Percentiles rank a stretch among this genome's conserved stretches.
phyloP scores from a whole-genome alignment of 1,139 yeast species.

The Saccharomyces hybrid region DNA sequence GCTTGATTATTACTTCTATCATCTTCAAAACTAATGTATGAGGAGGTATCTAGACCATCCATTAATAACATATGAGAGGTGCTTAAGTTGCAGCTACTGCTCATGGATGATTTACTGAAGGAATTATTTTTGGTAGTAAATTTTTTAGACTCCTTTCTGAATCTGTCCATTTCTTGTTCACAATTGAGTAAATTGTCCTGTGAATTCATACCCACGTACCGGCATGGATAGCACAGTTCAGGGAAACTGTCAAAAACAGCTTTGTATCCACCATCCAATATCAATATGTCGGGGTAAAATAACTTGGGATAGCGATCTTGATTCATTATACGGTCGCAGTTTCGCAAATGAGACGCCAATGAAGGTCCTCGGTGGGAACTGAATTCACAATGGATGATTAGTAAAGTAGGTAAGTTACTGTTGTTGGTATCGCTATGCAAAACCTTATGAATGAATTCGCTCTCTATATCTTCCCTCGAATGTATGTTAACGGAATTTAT shows the following conservation, averaged over 20 bases:
- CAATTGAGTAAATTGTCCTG: constrained; percentile 56
- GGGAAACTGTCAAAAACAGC: constrained; percentile 49
- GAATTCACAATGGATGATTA: constrained; percentile 91
- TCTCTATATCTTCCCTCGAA: constrained; percentile 50
- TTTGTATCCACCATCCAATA: constrained; percentile 88
- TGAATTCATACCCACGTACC: constrained; percentile 85
- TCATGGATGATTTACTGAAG: constrained; percentile 6
- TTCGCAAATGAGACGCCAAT: constrained; percentile 80
- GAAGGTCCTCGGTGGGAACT: constrained; percentile 88
- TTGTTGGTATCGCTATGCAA: constrained; percentile 1
- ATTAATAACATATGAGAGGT: constrained; percentile 13
- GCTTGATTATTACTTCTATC: constrained; percentile 10
- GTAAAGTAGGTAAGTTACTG: constrained; percentile 36
- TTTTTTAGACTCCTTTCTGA: constrained; percentile 52
- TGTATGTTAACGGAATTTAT: constrained; percentile 73
- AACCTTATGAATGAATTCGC: constrained; percentile 14
- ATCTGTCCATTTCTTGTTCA: constrained; percentile 63
- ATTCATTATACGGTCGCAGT: constrained; percentile 70
- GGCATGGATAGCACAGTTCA: constrained; percentile 59
- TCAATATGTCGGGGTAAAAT: constrained; percentile 79
- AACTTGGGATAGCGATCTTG: constrained; percentile 70
- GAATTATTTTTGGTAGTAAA: constrained; percentile 34
- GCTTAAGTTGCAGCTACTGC: constrained; percentile 11
- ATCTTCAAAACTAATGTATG: constrained; percentile 18
- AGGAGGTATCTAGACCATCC: constrained; percentile 15